These are phyloP conservation scores for Ascochyta rabiei DNA, from an alignment of 2,329 filamentous ascomycete genomes.

Conservation along the genomic window DNA sequence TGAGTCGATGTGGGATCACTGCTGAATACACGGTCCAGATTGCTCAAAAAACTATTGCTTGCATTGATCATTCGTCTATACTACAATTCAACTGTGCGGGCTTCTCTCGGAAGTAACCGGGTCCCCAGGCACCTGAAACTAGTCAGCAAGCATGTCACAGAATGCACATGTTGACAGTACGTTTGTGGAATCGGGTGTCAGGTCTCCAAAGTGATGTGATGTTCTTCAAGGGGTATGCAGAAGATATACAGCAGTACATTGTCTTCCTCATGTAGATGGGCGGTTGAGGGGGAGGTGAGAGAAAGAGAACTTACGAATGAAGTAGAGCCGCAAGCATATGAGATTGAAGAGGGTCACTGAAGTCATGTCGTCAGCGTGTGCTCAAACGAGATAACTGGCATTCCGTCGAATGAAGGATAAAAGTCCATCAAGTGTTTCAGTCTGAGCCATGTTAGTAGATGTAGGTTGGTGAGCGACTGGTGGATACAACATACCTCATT, in stretches of 20 bases:
- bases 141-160: constrained; percentile 6
- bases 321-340: not conserved
- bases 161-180: not conserved
- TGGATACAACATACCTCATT: constrained; percentile 61
- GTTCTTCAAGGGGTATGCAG: constrained; percentile 65
- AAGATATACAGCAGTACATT: constrained; percentile 69
- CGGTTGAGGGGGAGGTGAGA: not conserved
- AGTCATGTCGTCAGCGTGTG: constrained; percentile 29
- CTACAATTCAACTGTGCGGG: not conserved
- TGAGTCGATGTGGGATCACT: not conserved
- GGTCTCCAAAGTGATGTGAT: constrained; percentile 70
- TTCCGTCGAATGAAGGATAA: constrained; percentile 18
- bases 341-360: constrained; percentile 10
- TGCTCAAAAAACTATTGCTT: not conserved
- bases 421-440: constrained; percentile 48
- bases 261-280: constrained; percentile 61
- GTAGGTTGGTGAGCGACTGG: not conserved
- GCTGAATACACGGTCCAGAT: not conserved
- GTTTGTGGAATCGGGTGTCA: constrained; percentile 48
- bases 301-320: constrained; percentile 22
- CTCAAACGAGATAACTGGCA: constrained; percentile 15
- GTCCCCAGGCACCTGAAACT: not conserved
- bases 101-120: not conserved
- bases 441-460: constrained; percentile 37
- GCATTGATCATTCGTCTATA: constrained; percentile 4